Conservation (phyloP, 2,329 filamentous ascomycete genomes). For the Claviceps lovelessii region DNA sequence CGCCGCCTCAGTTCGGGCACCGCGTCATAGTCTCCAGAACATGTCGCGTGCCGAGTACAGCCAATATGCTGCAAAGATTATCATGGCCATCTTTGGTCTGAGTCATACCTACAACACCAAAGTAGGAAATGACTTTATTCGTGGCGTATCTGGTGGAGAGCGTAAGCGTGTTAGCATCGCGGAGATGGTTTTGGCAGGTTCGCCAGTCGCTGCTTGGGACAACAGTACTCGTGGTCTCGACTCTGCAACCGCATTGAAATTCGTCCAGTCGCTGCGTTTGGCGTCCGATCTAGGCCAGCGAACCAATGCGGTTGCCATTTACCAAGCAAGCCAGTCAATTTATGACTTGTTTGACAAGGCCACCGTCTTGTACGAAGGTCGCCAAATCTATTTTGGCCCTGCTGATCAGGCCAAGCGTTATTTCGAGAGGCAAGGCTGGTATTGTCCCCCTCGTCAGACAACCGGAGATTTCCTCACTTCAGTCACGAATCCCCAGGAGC, state of each 20-base stretch:
- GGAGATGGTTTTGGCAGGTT: constrained; percentile 55
- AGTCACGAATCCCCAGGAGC: constrained; percentile 50
- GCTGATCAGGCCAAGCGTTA: constrained; percentile 44
- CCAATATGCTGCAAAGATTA: constrained; percentile 48
- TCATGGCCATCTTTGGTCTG: constrained; percentile 59
- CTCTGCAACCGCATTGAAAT: constrained; percentile 58
- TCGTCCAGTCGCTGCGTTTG: constrained; percentile 51
- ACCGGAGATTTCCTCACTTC: constrained; percentile 57
- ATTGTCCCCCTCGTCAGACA: constrained; percentile 52
- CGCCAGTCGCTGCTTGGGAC: constrained; percentile 49
- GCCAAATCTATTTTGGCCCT: constrained; percentile 63
- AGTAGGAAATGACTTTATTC: constrained; percentile 60
- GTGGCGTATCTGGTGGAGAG: constrained; percentile 58
- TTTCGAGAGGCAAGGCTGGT: constrained; percentile 56
- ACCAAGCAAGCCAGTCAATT: constrained; percentile 55
- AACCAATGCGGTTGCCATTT: constrained; percentile 53
- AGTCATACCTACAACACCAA: constrained; percentile 59
- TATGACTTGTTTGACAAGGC: constrained; percentile 66
- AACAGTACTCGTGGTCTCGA: constrained; percentile 62
- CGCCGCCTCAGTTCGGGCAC: constrained; percentile 54
- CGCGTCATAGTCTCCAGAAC: constrained; percentile 47
- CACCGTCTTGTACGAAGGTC: constrained; percentile 60
- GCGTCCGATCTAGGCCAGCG: constrained; percentile 49
- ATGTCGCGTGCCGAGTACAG: constrained; percentile 47
- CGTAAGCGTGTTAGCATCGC: constrained; percentile 71